Percentiles rank a stretch among this genome's conserved stretches.
Conservation (phyloP, 495 filamentous ascomycete species). For the Friedmanniomyces simplex region DNA sequence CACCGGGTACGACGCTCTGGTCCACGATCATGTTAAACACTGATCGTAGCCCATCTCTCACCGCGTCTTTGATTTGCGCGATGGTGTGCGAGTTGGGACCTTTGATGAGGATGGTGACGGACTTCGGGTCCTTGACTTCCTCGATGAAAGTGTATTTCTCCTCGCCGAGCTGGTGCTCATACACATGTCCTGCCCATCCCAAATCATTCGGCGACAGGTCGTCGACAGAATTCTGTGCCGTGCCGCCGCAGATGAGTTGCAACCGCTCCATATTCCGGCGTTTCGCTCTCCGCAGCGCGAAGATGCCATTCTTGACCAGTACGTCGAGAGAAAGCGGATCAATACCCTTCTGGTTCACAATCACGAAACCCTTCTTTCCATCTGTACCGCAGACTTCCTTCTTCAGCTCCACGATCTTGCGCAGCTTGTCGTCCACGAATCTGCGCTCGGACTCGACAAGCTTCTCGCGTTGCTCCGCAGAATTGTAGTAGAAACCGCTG, state of each 20-base stretch:
- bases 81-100: constrained; percentile 96
- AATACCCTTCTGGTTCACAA: constrained; percentile 99
- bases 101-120: constrained; percentile 96
- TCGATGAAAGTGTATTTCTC: constrained; percentile 99
- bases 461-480: constrained; percentile 91
- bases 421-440: constrained; percentile 92
- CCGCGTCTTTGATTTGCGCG: constrained; percentile 88
- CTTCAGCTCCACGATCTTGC: constrained; percentile 97
- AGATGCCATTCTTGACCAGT: constrained; percentile 92
- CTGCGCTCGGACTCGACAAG: constrained; percentile 92
- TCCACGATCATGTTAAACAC: constrained; percentile 99
- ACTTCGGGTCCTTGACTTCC: constrained; percentile 97
- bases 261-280: constrained; percentile 97
- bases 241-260: constrained; percentile 85
- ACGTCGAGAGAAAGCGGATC: constrained; percentile 93
- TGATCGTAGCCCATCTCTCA: constrained; percentile 88
- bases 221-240: constrained; percentile 90
- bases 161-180: constrained; percentile 95
- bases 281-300: constrained; percentile 89
- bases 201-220: constrained; percentile 81
- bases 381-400: constrained; percentile 94
- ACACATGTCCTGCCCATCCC: constrained; percentile 92
- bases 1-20: constrained; percentile 85
- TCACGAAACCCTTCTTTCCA: constrained; percentile 88
- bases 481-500: constrained; percentile 97